phyloP scores from a whole-genome alignment of 805 yeast species.

The Metschnikowia cerradonensis region DNA sequence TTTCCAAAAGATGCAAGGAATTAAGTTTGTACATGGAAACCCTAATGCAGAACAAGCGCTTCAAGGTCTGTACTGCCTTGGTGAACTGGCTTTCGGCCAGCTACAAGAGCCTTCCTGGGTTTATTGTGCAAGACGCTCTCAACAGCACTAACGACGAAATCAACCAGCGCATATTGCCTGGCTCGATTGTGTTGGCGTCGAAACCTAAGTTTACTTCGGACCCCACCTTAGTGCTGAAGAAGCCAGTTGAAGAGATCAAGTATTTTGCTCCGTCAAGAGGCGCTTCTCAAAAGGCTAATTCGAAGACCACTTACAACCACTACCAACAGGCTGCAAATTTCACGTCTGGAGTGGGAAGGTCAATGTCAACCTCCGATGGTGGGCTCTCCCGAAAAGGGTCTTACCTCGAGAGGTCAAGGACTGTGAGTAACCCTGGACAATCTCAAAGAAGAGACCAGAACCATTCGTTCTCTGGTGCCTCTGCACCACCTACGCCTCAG shows the following conservation, averaged over 20 bases:
- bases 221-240: conserved; percentile 1
- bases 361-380: conserved; percentile 12
- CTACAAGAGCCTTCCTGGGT: conserved; percentile 25
- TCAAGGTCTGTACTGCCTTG: conserved; percentile 25
- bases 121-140: conserved; percentile 16
- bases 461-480: not conserved
- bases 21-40: conserved; percentile 38
- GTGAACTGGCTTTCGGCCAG: conserved; percentile 27
- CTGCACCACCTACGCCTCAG: conserved; percentile 2
- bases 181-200: conserved; percentile 16
- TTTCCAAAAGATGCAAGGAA: conserved; percentile 34
- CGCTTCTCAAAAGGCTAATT: conserved; percentile 18
- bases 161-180: conserved; percentile 15
- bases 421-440: conserved; percentile 5
- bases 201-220: not conserved
- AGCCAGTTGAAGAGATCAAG: conserved; percentile 2
- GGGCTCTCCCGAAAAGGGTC: conserved; percentile 5
- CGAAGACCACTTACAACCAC: conserved; percentile 30
- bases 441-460: not conserved
- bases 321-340: conserved; percentile 25
- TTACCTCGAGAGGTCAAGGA: conserved; percentile 6
- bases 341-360: conserved; percentile 9
- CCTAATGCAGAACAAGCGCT: conserved; percentile 27
- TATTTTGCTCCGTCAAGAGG: conserved; percentile 6
- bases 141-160: conserved; percentile 12